These are phyloP conservation scores for Colletotrichum sp. DNA, from an alignment of 2,329 filamentous ascomycete genomes.

Conservation along the genomic window DNA sequence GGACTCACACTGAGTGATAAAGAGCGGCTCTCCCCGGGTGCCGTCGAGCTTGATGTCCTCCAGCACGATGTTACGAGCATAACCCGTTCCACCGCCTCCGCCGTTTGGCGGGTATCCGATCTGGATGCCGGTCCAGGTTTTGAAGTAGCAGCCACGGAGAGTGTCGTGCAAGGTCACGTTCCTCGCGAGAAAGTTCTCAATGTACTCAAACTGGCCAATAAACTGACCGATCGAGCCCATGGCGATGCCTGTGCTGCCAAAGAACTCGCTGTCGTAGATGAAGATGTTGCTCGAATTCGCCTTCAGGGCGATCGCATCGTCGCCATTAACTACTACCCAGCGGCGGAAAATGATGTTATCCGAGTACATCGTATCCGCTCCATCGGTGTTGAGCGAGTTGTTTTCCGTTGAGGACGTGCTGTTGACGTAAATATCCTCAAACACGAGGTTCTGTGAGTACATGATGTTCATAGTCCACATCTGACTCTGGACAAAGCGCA, in stretches of 20 bases:
- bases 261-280: constrained; percentile 53
- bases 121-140: constrained; percentile 62
- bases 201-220: constrained; percentile 47
- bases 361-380: constrained; percentile 57
- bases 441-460: constrained; percentile 47
- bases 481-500: constrained; percentile 61
- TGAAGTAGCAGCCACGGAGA: constrained; percentile 56
- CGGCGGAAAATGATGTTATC: constrained; percentile 55
- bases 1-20: constrained; percentile 40
- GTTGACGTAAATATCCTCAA: constrained; percentile 60
- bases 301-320: constrained; percentile 60
- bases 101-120: constrained; percentile 61
- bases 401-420: constrained; percentile 42
- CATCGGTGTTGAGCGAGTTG: constrained; percentile 45
- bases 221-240: constrained; percentile 65
- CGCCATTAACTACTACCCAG: constrained; percentile 57
- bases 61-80: constrained; percentile 33
- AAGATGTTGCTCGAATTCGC: constrained; percentile 60
- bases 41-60: constrained; percentile 33
- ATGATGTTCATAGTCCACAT: constrained; percentile 66
- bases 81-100: constrained; percentile 59
- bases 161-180: constrained; percentile 53
- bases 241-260: constrained; percentile 57
- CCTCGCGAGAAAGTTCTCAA: constrained; percentile 52
- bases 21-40: constrained; percentile 34